Evolutionary conservation across 2,329 filamentous ascomycete species (phyloP).

Genomic region (Penicillium vulpinum): DNA sequence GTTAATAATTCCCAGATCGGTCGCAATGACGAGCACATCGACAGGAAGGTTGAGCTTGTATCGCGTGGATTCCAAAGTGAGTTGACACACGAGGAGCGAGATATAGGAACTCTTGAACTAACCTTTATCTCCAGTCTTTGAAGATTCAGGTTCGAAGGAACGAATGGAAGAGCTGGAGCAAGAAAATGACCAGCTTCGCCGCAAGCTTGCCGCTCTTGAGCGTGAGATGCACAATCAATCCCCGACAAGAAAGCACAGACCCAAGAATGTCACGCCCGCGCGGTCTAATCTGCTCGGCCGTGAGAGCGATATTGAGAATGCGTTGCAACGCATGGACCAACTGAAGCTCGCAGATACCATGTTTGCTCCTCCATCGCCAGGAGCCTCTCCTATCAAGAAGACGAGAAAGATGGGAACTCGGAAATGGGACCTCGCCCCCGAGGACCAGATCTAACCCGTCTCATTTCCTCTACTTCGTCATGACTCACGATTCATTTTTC

Average conservation of each 20-base stretch:
- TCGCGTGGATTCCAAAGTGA: slow-evolving; percentile 55
- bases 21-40: slow-evolving; percentile 77
- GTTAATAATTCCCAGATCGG: slow-evolving; percentile 51
- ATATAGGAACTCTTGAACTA: background rate
- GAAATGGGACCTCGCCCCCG: slow-evolving; percentile 50
- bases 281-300: slow-evolving; percentile 34
- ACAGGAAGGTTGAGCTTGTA: slow-evolving; percentile 79
- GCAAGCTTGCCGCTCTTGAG: slow-evolving; percentile 64
- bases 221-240: slow-evolving; percentile 65
- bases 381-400: slow-evolving; percentile 40
- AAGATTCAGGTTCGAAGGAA: slow-evolving; percentile 57
- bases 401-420: slow-evolving; percentile 47
- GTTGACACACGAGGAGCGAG: background rate
- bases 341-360: slow-evolving; percentile 40
- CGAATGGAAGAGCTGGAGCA: slow-evolving; percentile 64
- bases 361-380: slow-evolving; percentile 28
- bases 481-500: slow-evolving; percentile 21
- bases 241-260: slow-evolving; percentile 57
- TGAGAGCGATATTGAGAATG: slow-evolving; percentile 44
- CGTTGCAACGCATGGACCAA: slow-evolving; percentile 41
- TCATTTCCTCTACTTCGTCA: slow-evolving; percentile 1
- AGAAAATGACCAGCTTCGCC: slow-evolving; percentile 69
- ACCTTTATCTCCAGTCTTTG: slow-evolving; percentile 41
- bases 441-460: slow-evolving; percentile 36
- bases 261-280: slow-evolving; percentile 32